A percentile compares a stretch with the other conserved stretches of the same genome.
phyloP scores from a whole-genome alignment of 768 basidiomycete genomes.

The Pulveroboletus sp. region DNA sequence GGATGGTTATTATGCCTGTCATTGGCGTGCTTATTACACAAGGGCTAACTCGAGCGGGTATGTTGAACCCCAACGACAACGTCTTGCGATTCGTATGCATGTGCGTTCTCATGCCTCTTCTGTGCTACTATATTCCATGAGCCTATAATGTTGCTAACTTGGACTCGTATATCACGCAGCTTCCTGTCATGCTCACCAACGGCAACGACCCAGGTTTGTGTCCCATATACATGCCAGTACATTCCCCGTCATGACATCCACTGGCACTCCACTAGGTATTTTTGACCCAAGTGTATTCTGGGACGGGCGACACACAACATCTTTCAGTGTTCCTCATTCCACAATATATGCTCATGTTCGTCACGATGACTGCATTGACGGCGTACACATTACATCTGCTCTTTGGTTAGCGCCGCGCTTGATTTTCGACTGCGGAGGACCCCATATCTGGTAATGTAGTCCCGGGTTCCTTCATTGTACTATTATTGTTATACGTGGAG shows the following conservation, averaged over 20 bases:
- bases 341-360: conserved; percentile 43
- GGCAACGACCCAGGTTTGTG: conserved; percentile 52
- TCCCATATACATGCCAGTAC: too few relatives aligned
- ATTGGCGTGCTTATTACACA: conserved; percentile 58
- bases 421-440: neutral
- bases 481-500: neutral
- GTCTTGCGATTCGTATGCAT: conserved; percentile 68
- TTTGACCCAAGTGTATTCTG: conserved; percentile 65
- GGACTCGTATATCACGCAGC: conserved; percentile 26
- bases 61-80: conserved; percentile 51
- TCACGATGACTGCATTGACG: conserved; percentile 37
- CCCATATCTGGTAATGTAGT: neutral
- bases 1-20: conserved; percentile 56
- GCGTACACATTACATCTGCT: conserved; percentile 36
- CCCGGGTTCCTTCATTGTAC: neutral
- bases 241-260: neutral
- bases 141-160: neutral
- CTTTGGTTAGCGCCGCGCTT: conserved; percentile 32
- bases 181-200: conserved; percentile 62
- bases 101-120: conserved; percentile 36
- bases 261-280: conserved; percentile 41
- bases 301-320: conserved; percentile 61
- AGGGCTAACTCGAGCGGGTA: conserved; percentile 43
- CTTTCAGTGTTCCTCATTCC: conserved; percentile 63
- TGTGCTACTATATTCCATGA: neutral